Evolutionary conservation across 768 basidiomycete genomes (phyloP).

Genomic region (Tricholoma matsutake): DNA sequence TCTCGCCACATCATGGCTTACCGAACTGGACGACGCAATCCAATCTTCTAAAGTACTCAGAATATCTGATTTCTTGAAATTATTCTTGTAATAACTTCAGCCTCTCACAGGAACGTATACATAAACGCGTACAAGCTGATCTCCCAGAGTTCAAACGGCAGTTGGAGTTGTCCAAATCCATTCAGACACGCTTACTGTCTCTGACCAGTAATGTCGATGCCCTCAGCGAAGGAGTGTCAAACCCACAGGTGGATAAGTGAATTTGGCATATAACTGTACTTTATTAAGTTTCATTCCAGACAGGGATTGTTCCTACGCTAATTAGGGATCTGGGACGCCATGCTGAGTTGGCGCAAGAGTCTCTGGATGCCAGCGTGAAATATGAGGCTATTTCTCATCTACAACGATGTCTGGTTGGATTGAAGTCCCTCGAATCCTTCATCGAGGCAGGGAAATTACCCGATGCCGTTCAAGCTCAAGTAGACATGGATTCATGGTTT

Average conservation of each 20-base stretch:
- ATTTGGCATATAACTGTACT: neutral
- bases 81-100: neutral
- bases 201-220: slow-evolving; percentile 52
- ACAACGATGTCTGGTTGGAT: slow-evolving; percentile 45
- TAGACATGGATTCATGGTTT: slow-evolving; percentile 42
- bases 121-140: slow-evolving; percentile 68
- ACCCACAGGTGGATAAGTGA: slow-evolving; percentile 53
- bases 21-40: slow-evolving; percentile 72
- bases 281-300: slow-evolving; percentile 37
- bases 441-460: slow-evolving; percentile 59
- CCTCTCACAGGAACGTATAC: slow-evolving; percentile 55
- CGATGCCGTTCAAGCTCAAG: slow-evolving; percentile 51
- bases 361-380: slow-evolving; percentile 50
- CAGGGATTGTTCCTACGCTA: slow-evolving; percentile 63
- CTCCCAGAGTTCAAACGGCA: slow-evolving; percentile 64
- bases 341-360: slow-evolving; percentile 58
- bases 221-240: slow-evolving; percentile 48
- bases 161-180: slow-evolving; percentile 55
- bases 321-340: slow-evolving; percentile 56
- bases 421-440: slow-evolving; percentile 41
- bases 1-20: slow-evolving; percentile 66
- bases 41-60: slow-evolving; percentile 61
- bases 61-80: neutral
- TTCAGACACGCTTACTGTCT: slow-evolving; percentile 54
- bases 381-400: slow-evolving; percentile 55